Percentiles rank a stretch among this genome's conserved stretches.
Evolutionary conservation across 1,284 basidiomycete genomes (phyloP).

Genomic region (Blastosporella zonata): DNA sequence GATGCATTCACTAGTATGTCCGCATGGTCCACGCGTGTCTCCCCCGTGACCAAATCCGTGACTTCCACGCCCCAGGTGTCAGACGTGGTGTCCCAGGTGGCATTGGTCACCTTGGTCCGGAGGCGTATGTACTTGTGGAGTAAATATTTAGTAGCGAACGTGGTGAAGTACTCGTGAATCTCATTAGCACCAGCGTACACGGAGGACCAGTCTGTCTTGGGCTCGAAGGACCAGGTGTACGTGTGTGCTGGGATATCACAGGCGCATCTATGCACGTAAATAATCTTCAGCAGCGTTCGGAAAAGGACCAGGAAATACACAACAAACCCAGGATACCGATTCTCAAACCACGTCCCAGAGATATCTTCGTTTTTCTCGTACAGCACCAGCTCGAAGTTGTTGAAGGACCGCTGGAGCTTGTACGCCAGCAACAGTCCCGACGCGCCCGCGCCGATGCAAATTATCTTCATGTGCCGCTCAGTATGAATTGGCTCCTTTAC

Average conservation of each 20-base stretch:
- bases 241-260: constrained; percentile 30
- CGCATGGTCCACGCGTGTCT: constrained; percentile 24
- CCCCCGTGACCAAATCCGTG: constrained; percentile 22
- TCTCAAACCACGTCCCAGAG: constrained; percentile 33
- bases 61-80: constrained; percentile 29
- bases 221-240: constrained; percentile 31
- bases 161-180: constrained; percentile 27
- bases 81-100: constrained; percentile 28
- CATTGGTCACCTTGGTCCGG: constrained; percentile 26
- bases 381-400: constrained; percentile 27
- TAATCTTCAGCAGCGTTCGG: too few relatives aligned
- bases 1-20: constrained; percentile 32
- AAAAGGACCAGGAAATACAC: neutral
- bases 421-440: constrained; percentile 33
- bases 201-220: constrained; percentile 27
- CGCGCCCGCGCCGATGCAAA: constrained; percentile 32
- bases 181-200: constrained; percentile 29
- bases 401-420: constrained; percentile 33
- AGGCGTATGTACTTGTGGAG: constrained; percentile 31
- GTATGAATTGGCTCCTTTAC: constrained; percentile 25
- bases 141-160: constrained; percentile 27
- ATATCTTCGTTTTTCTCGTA: constrained; percentile 32
- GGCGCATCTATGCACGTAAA: constrained; percentile 30
- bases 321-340: constrained; percentile 16
- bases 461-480: constrained; percentile 26